These are phyloP conservation scores for Penicillium soppii DNA, from an alignment of 495 filamentous ascomycete species.

Conservation along the genomic window DNA sequence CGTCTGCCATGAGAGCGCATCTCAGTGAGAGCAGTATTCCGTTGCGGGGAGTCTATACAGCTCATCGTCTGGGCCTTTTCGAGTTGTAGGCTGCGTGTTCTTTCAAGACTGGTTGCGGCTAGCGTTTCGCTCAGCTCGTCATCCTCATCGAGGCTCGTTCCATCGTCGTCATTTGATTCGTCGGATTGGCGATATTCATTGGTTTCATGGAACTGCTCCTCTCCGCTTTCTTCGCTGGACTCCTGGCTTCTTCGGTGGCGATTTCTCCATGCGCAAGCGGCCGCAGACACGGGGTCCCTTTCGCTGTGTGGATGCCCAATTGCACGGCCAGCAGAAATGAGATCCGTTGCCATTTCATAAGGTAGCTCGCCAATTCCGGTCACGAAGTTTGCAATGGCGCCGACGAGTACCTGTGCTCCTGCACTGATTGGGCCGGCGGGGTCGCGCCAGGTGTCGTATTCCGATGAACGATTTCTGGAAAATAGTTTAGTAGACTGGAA, in stretches of 20 bases:
- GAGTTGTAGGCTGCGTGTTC: slow-evolving; percentile 13
- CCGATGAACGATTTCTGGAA: slow-evolving; percentile 59
- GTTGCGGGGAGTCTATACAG: background rate
- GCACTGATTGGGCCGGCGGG: slow-evolving; percentile 73
- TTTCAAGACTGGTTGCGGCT: background rate
- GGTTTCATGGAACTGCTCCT: background rate
- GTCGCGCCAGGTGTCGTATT: slow-evolving; percentile 71
- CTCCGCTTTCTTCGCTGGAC: background rate
- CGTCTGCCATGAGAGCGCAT: slow-evolving; percentile 35
- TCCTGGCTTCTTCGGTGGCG: slow-evolving; percentile 2
- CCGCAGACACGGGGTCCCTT: background rate
- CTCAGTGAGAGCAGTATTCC: slow-evolving; percentile 10
- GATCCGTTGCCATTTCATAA: slow-evolving; percentile 62
- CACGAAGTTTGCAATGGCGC: slow-evolving; percentile 69
- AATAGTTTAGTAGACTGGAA: slow-evolving; percentile 21
- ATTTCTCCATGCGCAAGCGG: background rate
- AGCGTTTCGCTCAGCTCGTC: background rate
- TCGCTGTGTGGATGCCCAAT: slow-evolving; percentile 54
- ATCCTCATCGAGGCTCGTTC: background rate
- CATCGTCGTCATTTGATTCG: background rate
- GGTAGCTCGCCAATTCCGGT: slow-evolving; percentile 86
- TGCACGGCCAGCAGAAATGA: slow-evolving; percentile 56
- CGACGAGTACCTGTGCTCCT: slow-evolving; percentile 69
- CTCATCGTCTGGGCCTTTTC: slow-evolving; percentile 14
- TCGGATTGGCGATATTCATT: background rate